Evolutionary conservation across 2,329 filamentous ascomycete genomes (phyloP), one percentile per base, ranked within the genome.

Genomic region (Leptographium radiaticola): DNA sequence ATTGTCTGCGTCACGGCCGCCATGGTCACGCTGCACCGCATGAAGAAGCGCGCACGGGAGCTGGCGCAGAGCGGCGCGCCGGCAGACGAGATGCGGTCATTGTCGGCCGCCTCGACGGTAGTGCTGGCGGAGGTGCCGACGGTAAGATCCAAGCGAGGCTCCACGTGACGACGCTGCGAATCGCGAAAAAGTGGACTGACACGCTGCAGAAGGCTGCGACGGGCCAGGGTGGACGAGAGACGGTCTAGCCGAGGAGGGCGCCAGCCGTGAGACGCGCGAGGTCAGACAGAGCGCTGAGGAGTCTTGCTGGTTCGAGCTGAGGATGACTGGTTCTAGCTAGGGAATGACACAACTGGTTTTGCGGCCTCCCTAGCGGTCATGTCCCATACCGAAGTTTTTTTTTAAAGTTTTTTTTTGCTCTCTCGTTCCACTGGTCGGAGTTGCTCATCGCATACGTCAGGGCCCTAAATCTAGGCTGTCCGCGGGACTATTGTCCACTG

Each of bases 21-120:
- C 31, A 15, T 54, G 2, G 25, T 53, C 18, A 38, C 52, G 6
- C 47, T 59, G 49, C 57, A 51, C 34, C 58, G 57, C 2, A 33
- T 51, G 25, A 57, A 55, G 46, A 55, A 38, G 15, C 55, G 54
- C 25, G 55, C 55, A 20, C 40, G 39, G 9, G 31, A 6, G 9
- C 33, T 42, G 49, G 38, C 13, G 15, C 25, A 49, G 34, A 49
- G 33, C 20, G 47, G 18, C 9, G 42, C 13, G 42, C 30, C 25
- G 6, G 25, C 9, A 5, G 43, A 20, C 18, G 20, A 46, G 13
- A 7, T 25, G 13, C 15, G 25, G 25, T 25, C 25, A 5, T 25
- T 25, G 25, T 5, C 44, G 25, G 30, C 20, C 25, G 15, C 30
- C 44, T 6, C 6, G 7, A 20, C 33, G 11, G 34, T 38, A 9